Percentiles rank a stretch among this genome's conserved stretches.
Conservation (phyloP, 495 filamentous ascomycete genomes). For the Xylaria bambusicola region DNA sequence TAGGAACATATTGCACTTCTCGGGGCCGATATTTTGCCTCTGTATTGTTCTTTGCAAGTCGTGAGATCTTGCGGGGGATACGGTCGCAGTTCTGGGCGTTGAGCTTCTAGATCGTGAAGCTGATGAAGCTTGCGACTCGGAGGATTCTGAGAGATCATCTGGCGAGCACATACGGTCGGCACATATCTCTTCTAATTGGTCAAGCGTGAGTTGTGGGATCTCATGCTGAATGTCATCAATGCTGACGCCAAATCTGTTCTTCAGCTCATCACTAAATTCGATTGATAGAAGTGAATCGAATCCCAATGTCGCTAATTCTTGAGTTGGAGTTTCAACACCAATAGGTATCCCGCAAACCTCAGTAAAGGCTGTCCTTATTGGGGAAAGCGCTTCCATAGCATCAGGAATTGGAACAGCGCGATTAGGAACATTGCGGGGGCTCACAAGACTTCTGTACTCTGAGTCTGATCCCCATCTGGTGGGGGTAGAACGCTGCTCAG, state of each 20-base stretch:
- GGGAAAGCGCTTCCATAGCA: neutral
- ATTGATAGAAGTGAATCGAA: conserved; percentile 36
- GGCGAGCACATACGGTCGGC: neutral
- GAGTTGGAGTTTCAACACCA: conserved; percentile 20
- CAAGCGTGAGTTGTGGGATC: conserved; percentile 14
- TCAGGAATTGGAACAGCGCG: neutral
- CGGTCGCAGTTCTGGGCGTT: neutral
- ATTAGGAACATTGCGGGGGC: too few species aligned
- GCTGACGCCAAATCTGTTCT: conserved; percentile 13
- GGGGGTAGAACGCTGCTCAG: too few species aligned
- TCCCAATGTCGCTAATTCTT: conserved; percentile 28
- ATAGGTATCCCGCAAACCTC: conserved; percentile 15
- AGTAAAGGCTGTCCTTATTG: neutral
- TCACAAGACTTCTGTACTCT: too few species aligned
- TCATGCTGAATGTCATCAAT: conserved; percentile 8
- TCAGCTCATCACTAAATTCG: conserved; percentile 23
- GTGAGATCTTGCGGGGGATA: neutral
- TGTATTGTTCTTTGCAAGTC: conserved; percentile 21
- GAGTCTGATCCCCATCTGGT: too few species aligned
- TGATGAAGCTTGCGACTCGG: neutral
- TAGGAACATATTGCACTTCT: conserved; percentile 50
- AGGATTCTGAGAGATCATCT: neutral
- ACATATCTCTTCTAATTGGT: conserved; percentile 3
- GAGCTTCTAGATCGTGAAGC: neutral
- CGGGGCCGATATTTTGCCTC: conserved; percentile 36